A percentile compares a stretch with the other conserved stretches of the same genome.
phyloP scores from a whole-genome alignment of 73 alveolate genomes.

The Blepharisma japonicum region DNA sequence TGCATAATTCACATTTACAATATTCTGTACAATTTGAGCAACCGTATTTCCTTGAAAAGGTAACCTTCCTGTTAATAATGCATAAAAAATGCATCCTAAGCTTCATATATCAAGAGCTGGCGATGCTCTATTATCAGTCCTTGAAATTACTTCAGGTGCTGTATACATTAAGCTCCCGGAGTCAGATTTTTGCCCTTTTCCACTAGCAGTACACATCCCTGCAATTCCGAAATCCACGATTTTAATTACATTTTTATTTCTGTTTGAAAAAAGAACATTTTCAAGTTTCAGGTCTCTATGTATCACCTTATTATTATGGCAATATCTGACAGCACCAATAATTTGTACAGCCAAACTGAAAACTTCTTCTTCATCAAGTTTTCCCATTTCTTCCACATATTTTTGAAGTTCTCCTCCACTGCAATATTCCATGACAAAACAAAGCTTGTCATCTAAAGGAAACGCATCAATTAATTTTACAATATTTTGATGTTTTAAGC shows the following conservation, averaged over 20 bases:
- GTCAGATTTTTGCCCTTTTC: slow-evolving; percentile 44
- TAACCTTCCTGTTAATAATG: slow-evolving; percentile 48
- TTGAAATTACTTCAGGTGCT: slow-evolving; percentile 49
- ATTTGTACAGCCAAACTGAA: slow-evolving; percentile 69
- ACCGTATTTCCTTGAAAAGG: slow-evolving; percentile 60
- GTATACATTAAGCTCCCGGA: slow-evolving; percentile 48
- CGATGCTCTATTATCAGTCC: slow-evolving; percentile 37
- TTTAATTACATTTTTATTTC: neutral
- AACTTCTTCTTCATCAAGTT: slow-evolving; percentile 75
- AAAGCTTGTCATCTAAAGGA: neutral
- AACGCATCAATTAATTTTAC: slow-evolving; percentile 5
- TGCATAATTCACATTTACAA: slow-evolving; percentile 33
- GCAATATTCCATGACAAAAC: slow-evolving; percentile 67
- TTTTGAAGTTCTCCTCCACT: slow-evolving; percentile 85
- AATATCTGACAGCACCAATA: slow-evolving; percentile 71
- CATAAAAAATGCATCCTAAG: slow-evolving; percentile 53
- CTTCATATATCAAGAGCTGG: slow-evolving; percentile 48
- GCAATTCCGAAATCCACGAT: slow-evolving; percentile 50
- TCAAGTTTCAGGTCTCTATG: slow-evolving; percentile 55
- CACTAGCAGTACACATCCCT: slow-evolving; percentile 36
- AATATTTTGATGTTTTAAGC: slow-evolving; percentile 3
- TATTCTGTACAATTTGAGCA: slow-evolving; percentile 35
- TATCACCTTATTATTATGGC: slow-evolving; percentile 82
- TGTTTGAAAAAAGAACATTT: neutral
- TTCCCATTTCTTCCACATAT: slow-evolving; percentile 43